These are phyloP conservation scores for Candida nitratophila DNA, from an alignment of 805 yeast genomes.

Conservation along the genomic window DNA sequence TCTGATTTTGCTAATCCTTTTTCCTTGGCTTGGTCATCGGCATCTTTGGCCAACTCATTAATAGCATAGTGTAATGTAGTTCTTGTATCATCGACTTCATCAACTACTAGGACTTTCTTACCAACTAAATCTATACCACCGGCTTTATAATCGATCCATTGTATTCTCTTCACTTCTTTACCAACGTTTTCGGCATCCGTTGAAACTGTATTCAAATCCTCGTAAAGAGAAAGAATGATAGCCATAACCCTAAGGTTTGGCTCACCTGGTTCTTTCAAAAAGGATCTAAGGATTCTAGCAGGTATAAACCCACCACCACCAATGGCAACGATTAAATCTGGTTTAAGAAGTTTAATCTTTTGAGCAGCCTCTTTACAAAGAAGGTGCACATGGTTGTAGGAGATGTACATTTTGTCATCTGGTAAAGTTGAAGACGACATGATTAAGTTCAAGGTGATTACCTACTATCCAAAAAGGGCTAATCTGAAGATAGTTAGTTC, in stretches of 20 bases:
- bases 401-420: constrained; percentile 55
- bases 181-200: constrained; percentile 53
- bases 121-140: constrained; percentile 50
- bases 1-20: constrained; percentile 42
- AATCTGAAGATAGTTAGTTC: too few species aligned
- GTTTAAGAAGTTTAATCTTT: constrained; percentile 62
- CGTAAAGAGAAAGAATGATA: constrained; percentile 85
- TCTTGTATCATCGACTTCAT: constrained; percentile 84
- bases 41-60: constrained; percentile 67
- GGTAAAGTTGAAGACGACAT: constrained; percentile 9
- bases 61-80: constrained; percentile 78
- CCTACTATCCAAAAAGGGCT: too few species aligned
- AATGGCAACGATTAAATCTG: constrained; percentile 88
- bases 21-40: constrained; percentile 50
- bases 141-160: constrained; percentile 75
- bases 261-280: constrained; percentile 78
- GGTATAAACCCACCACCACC: constrained; percentile 92
- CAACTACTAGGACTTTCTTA: constrained; percentile 66
- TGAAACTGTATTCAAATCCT: constrained; percentile 62
- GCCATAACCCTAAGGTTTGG: constrained; percentile 94
- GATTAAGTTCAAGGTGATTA: constrained; percentile 29
- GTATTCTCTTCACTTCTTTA: constrained; percentile 65
- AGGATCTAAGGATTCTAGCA: constrained; percentile 91
- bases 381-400: constrained; percentile 77
- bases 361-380: constrained; percentile 39